Evolutionary conservation across 805 yeast species (phyloP).

Genomic region (Metschnikowia peoriensis): DNA sequence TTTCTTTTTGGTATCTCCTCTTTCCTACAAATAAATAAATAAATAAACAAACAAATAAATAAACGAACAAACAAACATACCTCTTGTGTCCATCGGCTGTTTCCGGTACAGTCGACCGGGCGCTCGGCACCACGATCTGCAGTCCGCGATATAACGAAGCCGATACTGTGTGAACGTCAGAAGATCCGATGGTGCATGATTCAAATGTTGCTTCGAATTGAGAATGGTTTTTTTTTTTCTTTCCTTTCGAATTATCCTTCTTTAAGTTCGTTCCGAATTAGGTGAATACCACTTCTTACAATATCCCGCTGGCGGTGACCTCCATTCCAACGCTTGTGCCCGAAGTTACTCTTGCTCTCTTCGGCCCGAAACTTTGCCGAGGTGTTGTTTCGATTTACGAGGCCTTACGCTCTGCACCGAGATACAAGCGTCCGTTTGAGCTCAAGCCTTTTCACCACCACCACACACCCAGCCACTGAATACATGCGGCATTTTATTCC

Average conservation of each 20-base stretch:
- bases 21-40: background rate
- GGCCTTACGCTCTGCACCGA: slow-evolving; percentile 9
- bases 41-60: too few relatives aligned
- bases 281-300: background rate
- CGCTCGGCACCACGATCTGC: background rate
- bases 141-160: background rate
- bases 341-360: background rate
- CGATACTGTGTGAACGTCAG: background rate
- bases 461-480: background rate
- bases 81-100: background rate
- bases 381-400: background rate
- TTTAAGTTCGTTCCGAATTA: too few relatives aligned
- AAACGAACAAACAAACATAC: too few relatives aligned
- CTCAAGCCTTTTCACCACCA: background rate
- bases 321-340: background rate
- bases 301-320: background rate
- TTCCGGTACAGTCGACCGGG: background rate
- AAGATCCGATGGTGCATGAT: background rate
- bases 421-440: slow-evolving; percentile 6
- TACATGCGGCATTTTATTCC: background rate
- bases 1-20: background rate
- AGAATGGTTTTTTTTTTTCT: too few relatives aligned
- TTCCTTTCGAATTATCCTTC: background rate
- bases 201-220: background rate
- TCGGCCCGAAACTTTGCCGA: background rate